Percentiles rank a stretch among this genome's conserved stretches.
Evolutionary conservation across 495 filamentous ascomycete genomes (phyloP).

Genomic region (Rostrohypoxylon terebratum): DNA sequence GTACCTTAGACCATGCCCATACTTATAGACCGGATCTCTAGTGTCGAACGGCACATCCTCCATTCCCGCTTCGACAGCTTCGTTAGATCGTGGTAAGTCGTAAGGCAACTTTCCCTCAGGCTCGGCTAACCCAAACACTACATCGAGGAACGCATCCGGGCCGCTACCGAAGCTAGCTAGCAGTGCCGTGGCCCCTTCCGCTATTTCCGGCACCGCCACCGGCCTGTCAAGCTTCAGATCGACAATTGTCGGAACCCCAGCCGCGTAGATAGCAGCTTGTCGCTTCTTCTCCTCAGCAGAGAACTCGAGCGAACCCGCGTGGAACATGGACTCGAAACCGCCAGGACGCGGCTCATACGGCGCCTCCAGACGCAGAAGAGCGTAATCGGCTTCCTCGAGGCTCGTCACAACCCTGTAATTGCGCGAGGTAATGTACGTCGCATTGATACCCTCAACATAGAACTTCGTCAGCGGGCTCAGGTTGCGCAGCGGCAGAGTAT

Average conservation of each 20-base stretch:
- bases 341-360: conserved; percentile 51
- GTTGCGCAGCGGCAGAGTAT: conserved; percentile 42
- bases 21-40: conserved; percentile 38
- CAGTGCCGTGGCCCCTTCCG: conserved; percentile 41
- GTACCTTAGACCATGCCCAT: conserved; percentile 42
- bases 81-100: conserved; percentile 39
- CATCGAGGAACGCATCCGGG: conserved; percentile 49
- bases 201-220: conserved; percentile 49
- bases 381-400: conserved; percentile 51
- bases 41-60: conserved; percentile 47
- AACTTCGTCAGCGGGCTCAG: conserved; percentile 35
- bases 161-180: conserved; percentile 49
- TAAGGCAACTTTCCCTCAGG: conserved; percentile 44
- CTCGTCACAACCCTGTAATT: conserved; percentile 32
- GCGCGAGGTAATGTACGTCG: conserved; percentile 32
- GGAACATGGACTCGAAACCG: conserved; percentile 49
- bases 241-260: conserved; percentile 45
- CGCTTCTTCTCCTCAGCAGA: conserved; percentile 46
- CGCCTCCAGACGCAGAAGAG: conserved; percentile 50
- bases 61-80: conserved; percentile 28
- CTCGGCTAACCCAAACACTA: conserved; percentile 42
- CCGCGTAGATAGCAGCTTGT: conserved; percentile 48
- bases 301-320: conserved; percentile 54
- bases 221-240: conserved; percentile 51
- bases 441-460: conserved; percentile 51